These are phyloP conservation scores for Acer saccharum DNA, from an alignment of 345 rosid genomes.

Conservation along the genomic window DNA sequence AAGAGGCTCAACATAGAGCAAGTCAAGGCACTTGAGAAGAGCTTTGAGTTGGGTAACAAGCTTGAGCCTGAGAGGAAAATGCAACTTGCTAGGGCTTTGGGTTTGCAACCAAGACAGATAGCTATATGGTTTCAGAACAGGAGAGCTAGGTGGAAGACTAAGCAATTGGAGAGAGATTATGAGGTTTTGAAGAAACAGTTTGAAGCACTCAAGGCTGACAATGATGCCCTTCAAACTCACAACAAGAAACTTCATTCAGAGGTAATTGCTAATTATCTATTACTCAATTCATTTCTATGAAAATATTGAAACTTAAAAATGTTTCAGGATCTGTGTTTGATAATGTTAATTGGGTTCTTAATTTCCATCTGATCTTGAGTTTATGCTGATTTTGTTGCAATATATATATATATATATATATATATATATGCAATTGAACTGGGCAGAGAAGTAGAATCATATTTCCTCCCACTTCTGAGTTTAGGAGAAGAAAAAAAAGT, in stretches of 20 bases:
- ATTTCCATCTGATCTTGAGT: constrained; percentile 1
- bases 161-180: constrained; percentile 73
- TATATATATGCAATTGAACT: too few species aligned
- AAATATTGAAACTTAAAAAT: background rate
- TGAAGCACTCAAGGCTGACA: constrained; percentile 64
- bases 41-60: constrained; percentile 76
- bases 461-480: background rate
- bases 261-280: constrained; percentile 35
- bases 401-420: too few species aligned
- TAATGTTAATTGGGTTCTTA: constrained; percentile 10
- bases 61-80: constrained; percentile 78
- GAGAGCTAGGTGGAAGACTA: constrained; percentile 82
- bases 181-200: constrained; percentile 63
- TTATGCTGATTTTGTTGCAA: background rate
- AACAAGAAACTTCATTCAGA: constrained; percentile 67
- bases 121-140: constrained; percentile 84
- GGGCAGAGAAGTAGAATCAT: background rate
- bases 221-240: constrained; percentile 63
- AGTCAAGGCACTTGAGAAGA: constrained; percentile 75
- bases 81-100: constrained; percentile 70
- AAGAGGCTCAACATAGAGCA: constrained; percentile 75
- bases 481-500: background rate
- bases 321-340: constrained; percentile 8
- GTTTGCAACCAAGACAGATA: constrained; percentile 69
- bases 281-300: background rate